A percentile compares a stretch with the other conserved stretches of the same genome.
phyloP scores from a whole-genome alignment of 2,329 filamentous ascomycete genomes.

The Didymella exigua region DNA sequence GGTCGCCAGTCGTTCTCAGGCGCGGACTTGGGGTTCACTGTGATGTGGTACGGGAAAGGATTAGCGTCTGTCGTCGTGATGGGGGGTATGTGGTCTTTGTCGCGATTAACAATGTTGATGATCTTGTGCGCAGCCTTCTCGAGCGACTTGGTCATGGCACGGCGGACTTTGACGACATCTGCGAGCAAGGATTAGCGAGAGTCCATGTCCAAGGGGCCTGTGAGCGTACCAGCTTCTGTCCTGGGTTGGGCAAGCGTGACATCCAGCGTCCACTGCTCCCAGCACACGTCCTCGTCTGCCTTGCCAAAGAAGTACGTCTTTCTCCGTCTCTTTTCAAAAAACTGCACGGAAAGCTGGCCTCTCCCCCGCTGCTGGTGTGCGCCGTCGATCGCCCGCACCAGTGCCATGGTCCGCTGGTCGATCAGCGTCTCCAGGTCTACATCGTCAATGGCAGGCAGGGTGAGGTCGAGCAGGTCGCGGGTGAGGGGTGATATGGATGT shows the following conservation, averaged over 20 bases:
- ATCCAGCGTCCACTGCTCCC: slow-evolving; percentile 94
- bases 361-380: slow-evolving; percentile 64
- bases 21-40: slow-evolving; percentile 74
- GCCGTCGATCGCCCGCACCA: slow-evolving; percentile 76
- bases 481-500: slow-evolving; percentile 80
- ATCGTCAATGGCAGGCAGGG: slow-evolving; percentile 86
- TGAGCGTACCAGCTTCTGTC: slow-evolving; percentile 77
- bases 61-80: slow-evolving; percentile 92
- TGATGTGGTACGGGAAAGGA: slow-evolving; percentile 93
- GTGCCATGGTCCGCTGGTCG: slow-evolving; percentile 79
- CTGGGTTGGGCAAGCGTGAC: slow-evolving; percentile 89
- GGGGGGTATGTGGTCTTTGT: slow-evolving; percentile 95
- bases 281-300: slow-evolving; percentile 91
- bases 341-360: slow-evolving; percentile 84
- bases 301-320: slow-evolving; percentile 75
- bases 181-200: slow-evolving; percentile 10
- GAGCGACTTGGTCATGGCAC: slow-evolving; percentile 88
- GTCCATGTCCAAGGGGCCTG: neutral
- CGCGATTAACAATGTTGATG: slow-evolving; percentile 80
- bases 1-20: slow-evolving; percentile 74
- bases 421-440: slow-evolving; percentile 92
- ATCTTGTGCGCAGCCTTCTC: slow-evolving; percentile 89
- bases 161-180: slow-evolving; percentile 88
- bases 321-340: slow-evolving; percentile 88
- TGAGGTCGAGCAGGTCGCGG: slow-evolving; percentile 88